Evolutionary conservation across 805 yeast genomes (phyloP).

Genomic region (Zygosaccharomyces gambellarensis): DNA sequence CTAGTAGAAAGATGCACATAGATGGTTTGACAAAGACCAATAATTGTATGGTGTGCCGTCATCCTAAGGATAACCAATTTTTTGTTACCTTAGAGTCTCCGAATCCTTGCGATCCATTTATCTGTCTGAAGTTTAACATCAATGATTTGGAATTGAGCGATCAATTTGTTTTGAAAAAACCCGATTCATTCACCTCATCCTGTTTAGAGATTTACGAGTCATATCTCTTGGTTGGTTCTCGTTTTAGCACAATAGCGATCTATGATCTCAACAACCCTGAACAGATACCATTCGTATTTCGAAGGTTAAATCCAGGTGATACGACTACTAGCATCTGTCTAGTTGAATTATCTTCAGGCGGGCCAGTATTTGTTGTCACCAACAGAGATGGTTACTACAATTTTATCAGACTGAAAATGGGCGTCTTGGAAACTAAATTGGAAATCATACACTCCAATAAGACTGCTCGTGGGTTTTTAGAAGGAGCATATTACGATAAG

Average conservation of each 20-base stretch:
- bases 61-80: conserved; percentile 24
- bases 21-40: conserved; percentile 43
- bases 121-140: conserved; percentile 38
- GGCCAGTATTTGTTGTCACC: conserved; percentile 42
- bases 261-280: conserved; percentile 39
- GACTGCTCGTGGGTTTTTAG: conserved; percentile 71
- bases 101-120: conserved; percentile 52
- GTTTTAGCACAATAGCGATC: conserved; percentile 61
- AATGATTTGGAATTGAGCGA: conserved; percentile 26
- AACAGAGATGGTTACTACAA: conserved; percentile 65
- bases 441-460: conserved; percentile 50
- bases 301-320: conserved; percentile 58
- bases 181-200: conserved; percentile 53
- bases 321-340: conserved; percentile 54
- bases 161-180: conserved; percentile 34
- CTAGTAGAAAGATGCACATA: conserved; percentile 19
- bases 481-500: conserved; percentile 54
- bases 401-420: conserved; percentile 35
- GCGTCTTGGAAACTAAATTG: neutral
- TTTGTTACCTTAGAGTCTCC: conserved; percentile 52
- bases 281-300: conserved; percentile 29
- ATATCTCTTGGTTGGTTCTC: conserved; percentile 60
- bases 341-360: conserved; percentile 29
- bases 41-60: conserved; percentile 40
- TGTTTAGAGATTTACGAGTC: conserved; percentile 44